Evolutionary conservation across 2,329 filamentous ascomycete species (phyloP).

Genomic region (Venturia pyrina): DNA sequence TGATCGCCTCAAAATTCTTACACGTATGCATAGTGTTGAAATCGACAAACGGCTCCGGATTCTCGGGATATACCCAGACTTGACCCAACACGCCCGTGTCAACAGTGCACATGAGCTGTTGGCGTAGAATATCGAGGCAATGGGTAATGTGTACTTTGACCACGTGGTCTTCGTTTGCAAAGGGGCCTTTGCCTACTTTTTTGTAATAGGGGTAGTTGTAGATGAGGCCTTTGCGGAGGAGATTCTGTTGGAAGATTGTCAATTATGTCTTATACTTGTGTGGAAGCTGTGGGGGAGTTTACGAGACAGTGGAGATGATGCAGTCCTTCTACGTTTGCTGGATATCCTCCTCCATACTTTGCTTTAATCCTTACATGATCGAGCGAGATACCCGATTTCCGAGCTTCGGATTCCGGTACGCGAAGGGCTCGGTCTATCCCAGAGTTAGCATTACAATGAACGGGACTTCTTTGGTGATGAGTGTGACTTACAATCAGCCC

Average conservation of each 20-base stretch:
- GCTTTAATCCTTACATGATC: constrained; percentile 48
- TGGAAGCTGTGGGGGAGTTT: constrained; percentile 11
- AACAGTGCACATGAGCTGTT: constrained; percentile 53
- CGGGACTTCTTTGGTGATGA: constrained; percentile 36
- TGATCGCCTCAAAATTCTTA: constrained; percentile 45
- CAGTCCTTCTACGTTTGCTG: constrained; percentile 47
- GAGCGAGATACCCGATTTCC: constrained; percentile 38
- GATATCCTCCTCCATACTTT: constrained; percentile 49
- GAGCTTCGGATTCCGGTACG: background rate
- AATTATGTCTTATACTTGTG: background rate
- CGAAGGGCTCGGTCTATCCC: constrained; percentile 32
- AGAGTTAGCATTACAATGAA: constrained; percentile 34
- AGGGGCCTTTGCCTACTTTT: constrained; percentile 39
- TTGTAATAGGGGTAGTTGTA: constrained; percentile 53
- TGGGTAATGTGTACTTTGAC: constrained; percentile 49
- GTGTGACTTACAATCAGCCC: constrained; percentile 31
- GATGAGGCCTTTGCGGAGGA: constrained; percentile 47
- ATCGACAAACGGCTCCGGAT: constrained; percentile 46
- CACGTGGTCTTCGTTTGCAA: constrained; percentile 45
- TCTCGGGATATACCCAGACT: constrained; percentile 43
- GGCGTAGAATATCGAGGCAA: constrained; percentile 51
- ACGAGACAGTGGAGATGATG: constrained; percentile 51
- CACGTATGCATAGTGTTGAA: constrained; percentile 53
- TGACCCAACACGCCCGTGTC: constrained; percentile 53
- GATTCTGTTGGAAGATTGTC: constrained; percentile 33